Conservation (phyloP, 805 yeast genomes). For the Metschnikowia shivogae region DNA sequence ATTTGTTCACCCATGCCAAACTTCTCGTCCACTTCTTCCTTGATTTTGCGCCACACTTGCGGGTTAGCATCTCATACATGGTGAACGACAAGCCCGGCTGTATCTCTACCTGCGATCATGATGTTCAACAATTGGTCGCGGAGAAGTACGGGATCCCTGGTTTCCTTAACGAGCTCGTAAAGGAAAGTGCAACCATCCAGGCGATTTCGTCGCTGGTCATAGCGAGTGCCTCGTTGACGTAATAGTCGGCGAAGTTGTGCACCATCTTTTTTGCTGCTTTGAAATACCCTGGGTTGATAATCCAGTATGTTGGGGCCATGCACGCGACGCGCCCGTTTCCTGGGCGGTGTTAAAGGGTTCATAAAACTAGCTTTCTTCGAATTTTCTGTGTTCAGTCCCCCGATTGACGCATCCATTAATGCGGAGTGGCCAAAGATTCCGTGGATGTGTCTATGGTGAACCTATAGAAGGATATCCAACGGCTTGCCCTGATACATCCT, state of each 20-base stretch:
- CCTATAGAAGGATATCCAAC: slow-evolving; percentile 13
- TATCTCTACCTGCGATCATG: slow-evolving; percentile 17
- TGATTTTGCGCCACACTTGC: slow-evolving; percentile 25
- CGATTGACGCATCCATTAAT: slow-evolving; percentile 3
- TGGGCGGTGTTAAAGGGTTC: slow-evolving; percentile 12
- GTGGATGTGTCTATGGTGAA: slow-evolving; percentile 17
- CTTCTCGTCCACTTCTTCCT: slow-evolving; percentile 21
- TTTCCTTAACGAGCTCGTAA: slow-evolving; percentile 13
- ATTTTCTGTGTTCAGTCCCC: too few species aligned
- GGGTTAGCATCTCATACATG: slow-evolving; percentile 32
- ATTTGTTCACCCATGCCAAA: slow-evolving; percentile 30
- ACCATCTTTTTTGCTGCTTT: slow-evolving; percentile 3
- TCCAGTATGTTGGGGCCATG: slow-evolving; percentile 9
- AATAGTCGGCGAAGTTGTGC: slow-evolving; percentile 10
- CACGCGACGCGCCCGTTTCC: slow-evolving; percentile 6
- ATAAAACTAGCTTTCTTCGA: slow-evolving; percentile 9
- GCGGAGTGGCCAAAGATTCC: slow-evolving; percentile 17
- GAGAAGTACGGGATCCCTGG: slow-evolving; percentile 11
- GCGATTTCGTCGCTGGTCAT: slow-evolving; percentile 9
- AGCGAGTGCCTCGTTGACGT: slow-evolving; percentile 8
- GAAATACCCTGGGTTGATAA: slow-evolving; percentile 8
- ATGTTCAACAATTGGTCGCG: slow-evolving; percentile 16
- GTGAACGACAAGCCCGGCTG: slow-evolving; percentile 14
- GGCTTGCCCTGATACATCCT: slow-evolving; percentile 7
- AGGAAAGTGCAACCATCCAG: slow-evolving; percentile 13